Percentiles rank a stretch among this genome's conserved stretches.
These are phyloP conservation scores for Phanerodontia chrysosporium DNA, from an alignment of 768 basidiomycete genomes.

Conservation along the genomic window DNA sequence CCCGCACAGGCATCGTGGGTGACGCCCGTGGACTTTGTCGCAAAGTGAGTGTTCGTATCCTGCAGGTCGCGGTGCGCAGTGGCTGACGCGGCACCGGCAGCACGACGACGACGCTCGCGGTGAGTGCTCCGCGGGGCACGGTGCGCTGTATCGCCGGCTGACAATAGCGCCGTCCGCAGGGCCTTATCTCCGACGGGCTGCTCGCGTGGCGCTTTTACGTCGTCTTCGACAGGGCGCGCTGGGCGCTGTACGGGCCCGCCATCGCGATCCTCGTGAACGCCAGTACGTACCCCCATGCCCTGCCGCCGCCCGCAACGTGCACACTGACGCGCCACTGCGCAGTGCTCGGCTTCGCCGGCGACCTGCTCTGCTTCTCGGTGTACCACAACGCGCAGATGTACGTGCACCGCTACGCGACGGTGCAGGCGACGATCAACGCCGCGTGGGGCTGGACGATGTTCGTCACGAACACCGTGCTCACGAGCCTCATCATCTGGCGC, in stretches of 20 bases:
- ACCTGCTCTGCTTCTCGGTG: neutral
- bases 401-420: neutral
- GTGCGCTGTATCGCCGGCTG: neutral
- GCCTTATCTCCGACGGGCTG: constrained; percentile 20
- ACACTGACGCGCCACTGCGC: neutral
- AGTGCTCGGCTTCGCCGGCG: constrained; percentile 9
- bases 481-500: constrained; percentile 17
- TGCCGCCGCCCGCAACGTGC: neutral
- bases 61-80: neutral
- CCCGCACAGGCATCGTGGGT: neutral
- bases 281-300: too few species aligned
- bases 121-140: neutral
- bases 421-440: constrained; percentile 7
- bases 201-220: constrained; percentile 24
- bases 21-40: constrained; percentile 16
- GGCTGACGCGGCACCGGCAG: neutral
- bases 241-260: constrained; percentile 19
- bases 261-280: constrained; percentile 15
- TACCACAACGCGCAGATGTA: neutral
- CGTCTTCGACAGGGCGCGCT: constrained; percentile 12
- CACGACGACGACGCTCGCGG: constrained; percentile 12
- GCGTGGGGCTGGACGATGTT: constrained; percentile 26
- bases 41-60: constrained; percentile 2
- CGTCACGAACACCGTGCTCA: constrained; percentile 19
- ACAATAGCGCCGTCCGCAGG: constrained; percentile 10